Evolutionary conservation across 257 asterid genomes (phyloP), one percentile per base, ranked within the genome.

Genomic region (Cruciata laevipes): DNA sequence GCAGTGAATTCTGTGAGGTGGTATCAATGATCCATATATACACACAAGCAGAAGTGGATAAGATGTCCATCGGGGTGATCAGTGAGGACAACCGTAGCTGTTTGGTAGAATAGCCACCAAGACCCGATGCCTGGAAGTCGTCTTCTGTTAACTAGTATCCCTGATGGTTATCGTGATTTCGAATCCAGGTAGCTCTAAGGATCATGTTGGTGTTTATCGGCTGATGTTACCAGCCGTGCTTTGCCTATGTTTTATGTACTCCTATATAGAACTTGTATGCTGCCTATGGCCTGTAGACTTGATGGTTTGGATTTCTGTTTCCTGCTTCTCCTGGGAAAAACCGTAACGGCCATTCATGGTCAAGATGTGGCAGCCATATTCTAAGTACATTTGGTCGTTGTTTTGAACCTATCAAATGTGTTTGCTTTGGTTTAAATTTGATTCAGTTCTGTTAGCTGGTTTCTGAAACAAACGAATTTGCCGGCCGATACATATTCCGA

Each of bases 11-110:
- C 68, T 78, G 89, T 63, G 93, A 87, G 60, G 97, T 89, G 69
- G 97, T 78, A 30, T 79, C 82, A 17, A 88, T 87, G 87, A 92
- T 92, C 82, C 98, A 89, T 52, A 78, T 92, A 73, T 86, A 87
- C 86, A 89, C 98, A 14, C 85, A 81, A 77, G 98, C 89, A 64
- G 98, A 92, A 74, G 96, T 92, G 76, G 95, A 87, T 83, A 87
- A 88, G 81, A 82, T 89, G 87, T 81, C 73, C 40, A 72, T 87
- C 9, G 95, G 95, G n/a, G 81, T 82, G 81, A 80, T 86, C 69
- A 83, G 90, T 9, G 98, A 92, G 9, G 98, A 91, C 81, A 87
- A 96, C 27, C 94, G 84, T 60, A 92, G 98, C 81, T 89, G 97
- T 74, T 73, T 92, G 88, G 98, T 89, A 68, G 97, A 92, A 82